phyloP scores from a whole-genome alignment of 2,329 filamentous ascomycete genomes.

The Colletotrichum eleusines region DNA sequence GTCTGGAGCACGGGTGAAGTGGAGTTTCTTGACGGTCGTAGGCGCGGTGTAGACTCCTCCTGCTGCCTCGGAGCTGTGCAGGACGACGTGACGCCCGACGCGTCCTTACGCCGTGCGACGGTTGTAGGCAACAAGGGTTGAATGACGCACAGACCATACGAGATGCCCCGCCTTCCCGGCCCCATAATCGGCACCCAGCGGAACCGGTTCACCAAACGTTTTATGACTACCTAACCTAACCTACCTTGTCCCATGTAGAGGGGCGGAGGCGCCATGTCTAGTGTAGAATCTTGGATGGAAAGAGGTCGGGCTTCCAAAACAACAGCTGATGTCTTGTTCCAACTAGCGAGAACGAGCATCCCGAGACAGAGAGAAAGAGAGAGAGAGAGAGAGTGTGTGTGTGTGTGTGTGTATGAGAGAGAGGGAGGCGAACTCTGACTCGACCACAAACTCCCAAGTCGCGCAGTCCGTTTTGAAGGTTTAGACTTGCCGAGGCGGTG shows the following conservation, averaged over 20 bases:
- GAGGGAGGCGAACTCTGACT: neutral
- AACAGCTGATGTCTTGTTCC: neutral
- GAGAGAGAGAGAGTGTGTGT: no score
- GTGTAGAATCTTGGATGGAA: neutral
- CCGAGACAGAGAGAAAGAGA: neutral
- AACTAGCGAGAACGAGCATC: neutral
- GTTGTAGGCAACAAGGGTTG: conserved; percentile 17
- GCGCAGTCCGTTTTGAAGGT: neutral
- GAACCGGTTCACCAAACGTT: conserved; percentile 16
- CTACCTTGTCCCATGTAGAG: neutral
- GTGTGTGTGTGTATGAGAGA: no score
- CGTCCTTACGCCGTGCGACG: neutral
- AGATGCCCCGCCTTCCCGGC: neutral
- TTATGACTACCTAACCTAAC: conserved; percentile 6
- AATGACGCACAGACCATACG: neutral
- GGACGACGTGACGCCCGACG: conserved; percentile 27
- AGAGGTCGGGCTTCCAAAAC: neutral
- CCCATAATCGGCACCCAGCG: conserved; percentile 20
- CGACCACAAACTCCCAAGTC: neutral
- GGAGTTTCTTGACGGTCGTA: conserved; percentile 8
- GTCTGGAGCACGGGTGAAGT: neutral
- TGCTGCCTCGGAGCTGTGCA: conserved; percentile 11
- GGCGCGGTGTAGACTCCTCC: conserved; percentile 3
- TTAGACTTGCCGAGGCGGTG: neutral
- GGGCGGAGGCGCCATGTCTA: neutral